Conservation (phyloP, 2,329 filamentous ascomycete species). For the Fusarium lateritium region DNA sequence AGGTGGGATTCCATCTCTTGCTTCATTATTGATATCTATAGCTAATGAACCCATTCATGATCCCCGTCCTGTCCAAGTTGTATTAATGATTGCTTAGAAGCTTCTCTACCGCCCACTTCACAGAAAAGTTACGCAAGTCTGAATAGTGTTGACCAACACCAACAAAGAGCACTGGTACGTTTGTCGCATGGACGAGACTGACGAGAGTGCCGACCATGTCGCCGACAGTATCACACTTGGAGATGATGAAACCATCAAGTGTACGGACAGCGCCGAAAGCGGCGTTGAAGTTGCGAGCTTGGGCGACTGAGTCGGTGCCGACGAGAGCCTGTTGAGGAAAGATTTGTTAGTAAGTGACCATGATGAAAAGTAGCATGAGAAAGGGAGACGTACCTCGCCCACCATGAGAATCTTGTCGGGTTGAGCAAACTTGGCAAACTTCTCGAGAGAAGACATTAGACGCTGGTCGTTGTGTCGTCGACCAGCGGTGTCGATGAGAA, state of each 20-base stretch:
- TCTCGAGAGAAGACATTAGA: slow-evolving; percentile 96
- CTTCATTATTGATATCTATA: slow-evolving; percentile 22
- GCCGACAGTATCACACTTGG: slow-evolving; percentile 98
- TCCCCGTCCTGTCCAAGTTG: not conserved
- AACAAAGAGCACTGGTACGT: slow-evolving; percentile 95
- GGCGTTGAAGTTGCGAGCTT: slow-evolving; percentile 96
- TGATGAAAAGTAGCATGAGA: not conserved
- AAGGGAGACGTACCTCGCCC: slow-evolving; percentile 61
- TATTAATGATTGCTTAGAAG: slow-evolving; percentile 66
- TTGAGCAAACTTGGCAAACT: slow-evolving; percentile 95
- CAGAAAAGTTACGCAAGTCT: slow-evolving; percentile 77
- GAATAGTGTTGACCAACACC: slow-evolving; percentile 80
- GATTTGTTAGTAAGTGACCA: slow-evolving; percentile 13
- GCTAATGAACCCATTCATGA: slow-evolving; percentile 9
- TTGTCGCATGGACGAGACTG: slow-evolving; percentile 96
- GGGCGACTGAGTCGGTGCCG: slow-evolving; percentile 93
- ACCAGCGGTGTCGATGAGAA: slow-evolving; percentile 96
- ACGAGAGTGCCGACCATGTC: slow-evolving; percentile 98
- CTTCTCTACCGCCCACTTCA: slow-evolving; percentile 78
- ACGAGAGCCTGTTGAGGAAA: slow-evolving; percentile 77
- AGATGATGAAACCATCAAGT: slow-evolving; percentile 97
- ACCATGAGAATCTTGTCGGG: slow-evolving; percentile 99
- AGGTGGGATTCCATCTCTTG: slow-evolving; percentile 11
- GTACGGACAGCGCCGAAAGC: slow-evolving; percentile 86
- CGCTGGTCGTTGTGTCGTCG: slow-evolving; percentile 95